Evolutionary conservation across 1,284 basidiomycete genomes (phyloP).

Genomic region (Apiotrichum sp.): DNA sequence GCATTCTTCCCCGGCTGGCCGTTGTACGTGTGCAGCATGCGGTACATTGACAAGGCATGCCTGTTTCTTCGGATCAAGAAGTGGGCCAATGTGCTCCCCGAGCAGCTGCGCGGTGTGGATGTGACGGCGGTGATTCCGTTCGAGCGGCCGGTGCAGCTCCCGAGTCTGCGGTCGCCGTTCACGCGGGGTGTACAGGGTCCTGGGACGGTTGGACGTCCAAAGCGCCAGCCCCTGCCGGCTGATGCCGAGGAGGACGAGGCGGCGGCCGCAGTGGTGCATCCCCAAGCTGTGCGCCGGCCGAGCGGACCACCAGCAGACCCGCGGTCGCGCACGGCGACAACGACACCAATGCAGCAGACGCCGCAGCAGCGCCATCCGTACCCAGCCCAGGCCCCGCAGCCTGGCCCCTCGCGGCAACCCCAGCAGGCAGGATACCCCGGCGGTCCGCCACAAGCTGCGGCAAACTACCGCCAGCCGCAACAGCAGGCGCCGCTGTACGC

Average conservation of each 20-base stretch:
- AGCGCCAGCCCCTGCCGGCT: conserved; percentile 46
- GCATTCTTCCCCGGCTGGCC: conserved; percentile 83
- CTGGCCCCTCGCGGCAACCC: conserved; percentile 12
- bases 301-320: conserved; percentile 1
- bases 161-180: conserved; percentile 64
- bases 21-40: conserved; percentile 82
- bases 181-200: conserved; percentile 47
- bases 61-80: conserved; percentile 84
- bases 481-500: conserved; percentile 5
- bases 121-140: conserved; percentile 62
- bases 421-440: background rate
- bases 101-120: conserved; percentile 30
- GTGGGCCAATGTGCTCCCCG: conserved; percentile 86
- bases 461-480: background rate
- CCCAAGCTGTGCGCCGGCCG: background rate
- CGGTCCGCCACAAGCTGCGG: background rate
- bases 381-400: conserved; percentile 1
- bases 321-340: background rate
- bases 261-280: background rate
- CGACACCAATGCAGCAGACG: background rate
- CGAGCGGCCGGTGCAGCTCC: conserved; percentile 63
- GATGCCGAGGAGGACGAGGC: conserved; percentile 48
- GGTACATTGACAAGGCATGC: conserved; percentile 81
- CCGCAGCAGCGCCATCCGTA: conserved; percentile 1
- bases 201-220: conserved; percentile 56